Percentiles rank a stretch among this genome's conserved stretches.
Evolutionary conservation across 352 stramenopile genomes (phyloP).

Genomic region (Phytophthora kernoviae): DNA sequence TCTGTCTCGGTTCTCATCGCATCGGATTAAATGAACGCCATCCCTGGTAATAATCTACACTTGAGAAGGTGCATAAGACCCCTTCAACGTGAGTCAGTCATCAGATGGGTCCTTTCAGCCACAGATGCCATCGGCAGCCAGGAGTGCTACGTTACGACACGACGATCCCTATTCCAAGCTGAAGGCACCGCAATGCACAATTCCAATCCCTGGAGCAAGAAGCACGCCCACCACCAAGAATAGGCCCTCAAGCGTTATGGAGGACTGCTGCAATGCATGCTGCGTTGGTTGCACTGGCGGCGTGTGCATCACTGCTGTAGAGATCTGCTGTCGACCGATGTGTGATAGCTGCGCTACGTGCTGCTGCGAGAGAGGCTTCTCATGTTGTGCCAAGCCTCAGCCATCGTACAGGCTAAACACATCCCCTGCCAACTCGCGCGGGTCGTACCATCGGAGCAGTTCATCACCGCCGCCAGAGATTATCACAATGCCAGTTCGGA

Average conservation of each 20-base stretch:
- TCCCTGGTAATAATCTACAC: too few relatives aligned
- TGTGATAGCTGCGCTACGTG: slow-evolving; percentile 22
- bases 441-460: slow-evolving; percentile 6
- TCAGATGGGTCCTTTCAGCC: too few relatives aligned
- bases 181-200: too few relatives aligned
- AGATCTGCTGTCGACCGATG: slow-evolving; percentile 19
- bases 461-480: slow-evolving; percentile 13
- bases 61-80: too few relatives aligned
- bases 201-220: too few relatives aligned
- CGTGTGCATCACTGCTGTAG: slow-evolving; percentile 22
- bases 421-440: not conserved
- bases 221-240: too few relatives aligned
- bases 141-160: too few relatives aligned
- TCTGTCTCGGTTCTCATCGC: too few relatives aligned
- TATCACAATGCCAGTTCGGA: slow-evolving; percentile 22
- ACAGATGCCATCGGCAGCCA: too few relatives aligned
- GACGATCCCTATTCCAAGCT: not conserved
- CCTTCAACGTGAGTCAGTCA: too few relatives aligned
- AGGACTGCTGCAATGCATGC: slow-evolving; percentile 25
- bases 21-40: too few relatives aligned
- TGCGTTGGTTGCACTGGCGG: slow-evolving; percentile 19
- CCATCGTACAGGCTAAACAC: slow-evolving; percentile 4
- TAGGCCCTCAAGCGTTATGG: slow-evolving; percentile 13
- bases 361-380: slow-evolving; percentile 29
- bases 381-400: slow-evolving; percentile 22